These are phyloP conservation scores for Mortierella claussenii DNA, from an alignment of 192 early-diverging fungal species.

Conservation along the genomic window DNA sequence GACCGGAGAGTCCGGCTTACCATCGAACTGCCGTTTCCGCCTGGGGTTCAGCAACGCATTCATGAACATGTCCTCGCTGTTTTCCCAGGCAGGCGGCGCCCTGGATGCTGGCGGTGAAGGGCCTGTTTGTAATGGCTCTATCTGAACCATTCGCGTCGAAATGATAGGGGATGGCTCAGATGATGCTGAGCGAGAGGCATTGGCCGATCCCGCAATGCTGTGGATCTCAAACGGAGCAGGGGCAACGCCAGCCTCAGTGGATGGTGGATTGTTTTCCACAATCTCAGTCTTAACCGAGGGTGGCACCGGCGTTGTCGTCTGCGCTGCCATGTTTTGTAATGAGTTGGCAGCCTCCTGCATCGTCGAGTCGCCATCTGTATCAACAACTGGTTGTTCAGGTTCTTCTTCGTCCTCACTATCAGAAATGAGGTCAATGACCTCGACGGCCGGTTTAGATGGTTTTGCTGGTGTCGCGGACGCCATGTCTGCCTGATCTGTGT, in stretches of 20 bases:
- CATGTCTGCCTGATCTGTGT: conserved; percentile 16
- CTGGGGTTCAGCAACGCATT: conserved; percentile 31
- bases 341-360: conserved; percentile 37
- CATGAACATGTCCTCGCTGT: conserved; percentile 21
- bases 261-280: conserved; percentile 21
- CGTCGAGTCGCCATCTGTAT: conserved; percentile 20
- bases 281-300: conserved; percentile 44
- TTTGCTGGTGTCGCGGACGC: conserved; percentile 3
- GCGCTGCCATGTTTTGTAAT: conserved; percentile 33
- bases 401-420: conserved; percentile 58
- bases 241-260: conserved; percentile 1
- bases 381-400: background rate
- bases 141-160: conserved; percentile 23
- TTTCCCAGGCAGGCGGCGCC: conserved; percentile 2
- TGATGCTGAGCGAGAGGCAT: conserved; percentile 25
- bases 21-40: conserved; percentile 42
- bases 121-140: conserved; percentile 8
- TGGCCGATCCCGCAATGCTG: conserved; percentile 19
- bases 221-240: conserved; percentile 11
- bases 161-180: conserved; percentile 32
- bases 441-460: conserved; percentile 55
- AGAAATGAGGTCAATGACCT: conserved; percentile 75
- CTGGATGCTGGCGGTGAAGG: conserved; percentile 3
- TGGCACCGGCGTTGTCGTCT: background rate
- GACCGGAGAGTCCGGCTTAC: conserved; percentile 17